These are phyloP conservation scores for Mrakiaceae sp. DNA, from an alignment of 1,284 basidiomycete genomes.

Conservation along the genomic window DNA sequence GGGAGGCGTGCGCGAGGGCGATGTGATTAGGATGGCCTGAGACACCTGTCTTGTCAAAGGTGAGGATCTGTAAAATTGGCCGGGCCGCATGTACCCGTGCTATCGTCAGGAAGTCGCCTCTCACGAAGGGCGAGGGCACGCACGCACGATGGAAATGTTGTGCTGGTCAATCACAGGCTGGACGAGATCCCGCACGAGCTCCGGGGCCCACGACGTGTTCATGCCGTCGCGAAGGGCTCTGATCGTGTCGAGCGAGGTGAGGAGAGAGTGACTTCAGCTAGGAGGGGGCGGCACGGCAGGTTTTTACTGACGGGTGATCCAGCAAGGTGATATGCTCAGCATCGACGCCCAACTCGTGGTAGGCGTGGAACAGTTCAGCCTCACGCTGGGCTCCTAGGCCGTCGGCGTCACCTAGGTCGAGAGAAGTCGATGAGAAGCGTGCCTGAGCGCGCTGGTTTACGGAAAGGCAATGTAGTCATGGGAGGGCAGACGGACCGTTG, in stretches of 20 bases:
- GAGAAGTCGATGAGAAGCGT: not conserved
- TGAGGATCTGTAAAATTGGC: conserved; percentile 54
- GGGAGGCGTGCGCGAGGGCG: conserved; percentile 51
- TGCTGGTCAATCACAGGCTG: conserved; percentile 48
- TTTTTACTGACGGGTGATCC: conserved; percentile 54
- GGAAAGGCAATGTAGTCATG: not conserved
- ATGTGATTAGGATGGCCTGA: conserved; percentile 84
- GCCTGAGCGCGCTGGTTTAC: not conserved
- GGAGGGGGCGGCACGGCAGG: too few relatives aligned
- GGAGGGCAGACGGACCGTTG: conserved; percentile 2
- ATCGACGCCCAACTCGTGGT: conserved; percentile 59
- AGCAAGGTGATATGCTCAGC: conserved; percentile 48
- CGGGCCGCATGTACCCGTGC: too few relatives aligned
- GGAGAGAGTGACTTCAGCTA: not conserved
- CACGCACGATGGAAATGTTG: conserved; percentile 52
- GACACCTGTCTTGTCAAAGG: conserved; percentile 74
- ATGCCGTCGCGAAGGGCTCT: conserved; percentile 73
- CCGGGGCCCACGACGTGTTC: conserved; percentile 51
- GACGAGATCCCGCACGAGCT: conserved; percentile 50
- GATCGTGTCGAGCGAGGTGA: not conserved
- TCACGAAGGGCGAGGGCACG: not conserved
- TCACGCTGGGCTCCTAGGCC: conserved; percentile 57
- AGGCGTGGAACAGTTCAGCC: conserved; percentile 55
- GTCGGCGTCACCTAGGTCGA: conserved; percentile 53
- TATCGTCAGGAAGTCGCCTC: too few relatives aligned